phyloP scores from a whole-genome alignment of 2,329 filamentous ascomycete genomes.

The Aspergillus fumigatiaffinis region DNA sequence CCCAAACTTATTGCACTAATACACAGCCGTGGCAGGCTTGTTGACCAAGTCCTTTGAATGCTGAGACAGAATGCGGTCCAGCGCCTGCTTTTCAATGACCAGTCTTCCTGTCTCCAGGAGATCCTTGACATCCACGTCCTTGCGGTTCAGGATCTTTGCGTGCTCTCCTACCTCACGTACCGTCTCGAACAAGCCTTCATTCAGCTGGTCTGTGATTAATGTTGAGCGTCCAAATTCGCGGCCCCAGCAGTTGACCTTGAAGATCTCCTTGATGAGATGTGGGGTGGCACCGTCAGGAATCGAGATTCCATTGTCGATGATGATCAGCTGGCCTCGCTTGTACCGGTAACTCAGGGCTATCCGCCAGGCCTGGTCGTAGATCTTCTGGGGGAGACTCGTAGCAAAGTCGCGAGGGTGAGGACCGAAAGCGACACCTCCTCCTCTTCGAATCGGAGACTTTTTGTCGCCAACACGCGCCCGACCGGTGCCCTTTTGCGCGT shows the following conservation, averaged over 20 bases:
- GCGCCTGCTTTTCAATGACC: conserved; percentile 77
- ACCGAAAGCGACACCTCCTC: conserved; percentile 86
- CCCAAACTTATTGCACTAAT: conserved; percentile 15
- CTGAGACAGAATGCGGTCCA: conserved; percentile 67
- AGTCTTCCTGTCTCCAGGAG: conserved; percentile 79
- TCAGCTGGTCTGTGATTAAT: conserved; percentile 63
- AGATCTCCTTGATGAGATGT: conserved; percentile 63
- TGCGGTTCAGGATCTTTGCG: conserved; percentile 64
- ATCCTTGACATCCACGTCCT: conserved; percentile 95
- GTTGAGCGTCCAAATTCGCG: conserved; percentile 65
- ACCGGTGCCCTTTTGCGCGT: conserved; percentile 83
- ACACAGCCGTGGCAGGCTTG: conserved; percentile 32
- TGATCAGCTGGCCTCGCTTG: conserved; percentile 76
- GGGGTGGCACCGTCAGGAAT: conserved; percentile 52
- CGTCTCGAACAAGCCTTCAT: conserved; percentile 62
- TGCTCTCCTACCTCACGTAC: conserved; percentile 62
- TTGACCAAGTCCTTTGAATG: conserved; percentile 51
- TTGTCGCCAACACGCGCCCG: conserved; percentile 72
- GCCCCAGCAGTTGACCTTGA: conserved; percentile 68
- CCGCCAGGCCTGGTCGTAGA: conserved; percentile 94
- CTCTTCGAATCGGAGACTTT: conserved; percentile 75
- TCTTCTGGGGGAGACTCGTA: conserved; percentile 76
- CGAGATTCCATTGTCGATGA: conserved; percentile 74
- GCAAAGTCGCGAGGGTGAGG: conserved; percentile 88
- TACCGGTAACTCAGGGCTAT: conserved; percentile 92